These are phyloP conservation scores for Trichoderma pleuroti DNA, from an alignment of 2,329 filamentous ascomycete genomes.

Conservation along the genomic window DNA sequence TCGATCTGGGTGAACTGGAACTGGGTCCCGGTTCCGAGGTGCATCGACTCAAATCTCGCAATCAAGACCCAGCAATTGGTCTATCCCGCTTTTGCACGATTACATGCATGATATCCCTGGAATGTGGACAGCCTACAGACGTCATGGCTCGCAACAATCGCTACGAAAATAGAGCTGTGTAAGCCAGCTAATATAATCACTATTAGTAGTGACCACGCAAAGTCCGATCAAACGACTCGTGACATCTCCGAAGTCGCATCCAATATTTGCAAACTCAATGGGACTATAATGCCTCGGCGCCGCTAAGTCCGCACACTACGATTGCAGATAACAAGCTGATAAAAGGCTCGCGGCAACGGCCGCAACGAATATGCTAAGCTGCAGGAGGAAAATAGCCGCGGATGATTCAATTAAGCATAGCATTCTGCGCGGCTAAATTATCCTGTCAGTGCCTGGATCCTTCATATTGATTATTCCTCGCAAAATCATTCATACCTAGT, in stretches of 20 bases:
- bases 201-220: too few relatives aligned
- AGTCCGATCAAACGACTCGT: neutral
- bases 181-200: too few relatives aligned
- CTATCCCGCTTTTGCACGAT: neutral
- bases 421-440: neutral
- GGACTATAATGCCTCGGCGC: neutral
- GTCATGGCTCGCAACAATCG: neutral
- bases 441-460: too few relatives aligned
- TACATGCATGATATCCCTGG: neutral
- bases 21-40: neutral
- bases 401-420: neutral
- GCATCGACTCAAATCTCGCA: neutral
- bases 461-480: neutral
- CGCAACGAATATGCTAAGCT: neutral
- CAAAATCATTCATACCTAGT: neutral
- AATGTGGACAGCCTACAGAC: neutral
- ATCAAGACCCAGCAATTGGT: neutral
- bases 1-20: neutral
- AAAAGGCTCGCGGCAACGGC: neutral
- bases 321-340: constrained; percentile 9
- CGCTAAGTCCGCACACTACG: neutral
- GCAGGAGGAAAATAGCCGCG: neutral
- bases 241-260: neutral
- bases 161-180: neutral
- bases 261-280: neutral